Evolutionary conservation across 768 basidiomycete genomes (phyloP).

Genomic region (Panus rudis): DNA sequence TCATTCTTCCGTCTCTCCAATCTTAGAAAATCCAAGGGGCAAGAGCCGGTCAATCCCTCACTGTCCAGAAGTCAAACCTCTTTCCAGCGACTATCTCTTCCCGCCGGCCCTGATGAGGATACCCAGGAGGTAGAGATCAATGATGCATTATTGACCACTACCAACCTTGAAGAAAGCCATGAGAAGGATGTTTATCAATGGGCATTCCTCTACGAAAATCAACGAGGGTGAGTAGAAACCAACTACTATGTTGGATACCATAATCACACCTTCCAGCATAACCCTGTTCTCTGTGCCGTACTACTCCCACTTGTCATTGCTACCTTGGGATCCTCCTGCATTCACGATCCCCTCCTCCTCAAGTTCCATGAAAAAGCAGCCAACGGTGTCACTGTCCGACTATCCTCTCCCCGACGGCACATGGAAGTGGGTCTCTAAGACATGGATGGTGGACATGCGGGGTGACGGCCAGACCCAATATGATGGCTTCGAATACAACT

Average conservation of each 20-base stretch:
- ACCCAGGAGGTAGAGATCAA: too few relatives aligned
- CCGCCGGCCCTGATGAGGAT: too few relatives aligned
- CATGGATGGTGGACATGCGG: constrained; percentile 89
- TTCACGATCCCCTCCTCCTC: constrained; percentile 52
- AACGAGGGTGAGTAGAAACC: constrained; percentile 54
- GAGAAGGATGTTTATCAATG: constrained; percentile 58
- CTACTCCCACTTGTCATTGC: constrained; percentile 63
- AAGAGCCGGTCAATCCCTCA: too few relatives aligned
- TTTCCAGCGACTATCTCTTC: too few relatives aligned
- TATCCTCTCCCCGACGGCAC: constrained; percentile 75
- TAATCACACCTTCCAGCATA: constrained; percentile 28
- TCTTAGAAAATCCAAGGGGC: too few relatives aligned
- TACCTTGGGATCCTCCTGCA: constrained; percentile 66
- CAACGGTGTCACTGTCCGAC: constrained; percentile 47
- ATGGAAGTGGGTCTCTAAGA: constrained; percentile 75
- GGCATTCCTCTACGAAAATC: constrained; percentile 79
- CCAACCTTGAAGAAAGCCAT: constrained; percentile 12
- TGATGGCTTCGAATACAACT: constrained; percentile 86
- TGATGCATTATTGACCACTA: constrained; percentile 9
- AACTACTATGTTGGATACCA: not conserved
- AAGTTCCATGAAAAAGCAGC: constrained; percentile 35
- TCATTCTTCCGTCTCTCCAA: too few relatives aligned
- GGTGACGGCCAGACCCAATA: constrained; percentile 71
- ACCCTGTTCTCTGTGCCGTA: constrained; percentile 67
- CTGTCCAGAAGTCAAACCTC: too few relatives aligned